A percentile compares a stretch with the other conserved stretches of the same genome.
Evolutionary conservation across 108 stramenopile species (phyloP).

Genomic region (Skeletonema potamos): DNA sequence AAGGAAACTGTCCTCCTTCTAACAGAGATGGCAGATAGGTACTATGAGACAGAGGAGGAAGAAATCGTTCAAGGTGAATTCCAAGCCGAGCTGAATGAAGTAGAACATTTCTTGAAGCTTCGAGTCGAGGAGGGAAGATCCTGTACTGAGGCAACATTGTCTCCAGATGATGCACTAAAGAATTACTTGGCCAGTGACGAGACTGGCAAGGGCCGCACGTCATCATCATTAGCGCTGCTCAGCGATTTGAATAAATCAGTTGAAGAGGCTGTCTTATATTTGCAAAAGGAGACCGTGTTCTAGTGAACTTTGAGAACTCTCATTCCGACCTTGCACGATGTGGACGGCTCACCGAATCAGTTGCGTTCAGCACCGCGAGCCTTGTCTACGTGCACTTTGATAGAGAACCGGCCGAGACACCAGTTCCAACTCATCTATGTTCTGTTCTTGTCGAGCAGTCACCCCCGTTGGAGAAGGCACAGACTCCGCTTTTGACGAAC

Average conservation of each 20-base stretch:
- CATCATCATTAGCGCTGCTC: not conserved
- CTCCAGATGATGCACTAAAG: constrained; percentile 1
- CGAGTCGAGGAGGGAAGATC: not conserved
- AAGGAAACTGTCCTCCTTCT: not conserved
- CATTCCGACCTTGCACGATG: not conserved
- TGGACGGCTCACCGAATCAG: not conserved
- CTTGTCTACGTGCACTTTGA: not conserved
- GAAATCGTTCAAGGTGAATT: not conserved
- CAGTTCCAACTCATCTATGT: not conserved
- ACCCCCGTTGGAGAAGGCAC: not conserved
- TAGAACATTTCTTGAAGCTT: not conserved
- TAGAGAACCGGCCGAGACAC: not conserved
- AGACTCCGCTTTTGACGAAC: not conserved
- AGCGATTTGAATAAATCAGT: not conserved
- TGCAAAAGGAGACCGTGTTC: not conserved
- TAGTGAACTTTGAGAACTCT: constrained; percentile 1
- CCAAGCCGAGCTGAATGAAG: not conserved
- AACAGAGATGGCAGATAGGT: not conserved
- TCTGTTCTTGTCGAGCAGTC: not conserved
- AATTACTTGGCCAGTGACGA: not conserved
- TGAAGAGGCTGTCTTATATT: not conserved
- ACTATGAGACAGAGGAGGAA: constrained; percentile 2
- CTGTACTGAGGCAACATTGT: not conserved
- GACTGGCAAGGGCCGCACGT: not conserved
- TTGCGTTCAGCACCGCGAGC: not conserved